Conservation (phyloP, 257 asterid species). For the Echium plantagineum region DNA sequence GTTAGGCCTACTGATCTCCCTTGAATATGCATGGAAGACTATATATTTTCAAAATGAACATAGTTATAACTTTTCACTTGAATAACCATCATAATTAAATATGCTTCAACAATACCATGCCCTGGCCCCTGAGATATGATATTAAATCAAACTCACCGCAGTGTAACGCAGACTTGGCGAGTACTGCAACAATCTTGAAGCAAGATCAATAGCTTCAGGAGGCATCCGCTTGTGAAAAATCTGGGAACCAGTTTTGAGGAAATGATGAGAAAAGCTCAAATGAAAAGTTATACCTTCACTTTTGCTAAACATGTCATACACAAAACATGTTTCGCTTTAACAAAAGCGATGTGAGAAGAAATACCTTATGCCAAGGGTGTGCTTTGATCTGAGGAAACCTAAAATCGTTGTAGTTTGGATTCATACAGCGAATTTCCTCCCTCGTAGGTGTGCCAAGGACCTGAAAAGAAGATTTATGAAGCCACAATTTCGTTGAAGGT, state of each 20-base stretch:
- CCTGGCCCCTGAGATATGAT: not conserved
- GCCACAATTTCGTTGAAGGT: constrained; percentile 2
- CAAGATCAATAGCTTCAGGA: constrained; percentile 93
- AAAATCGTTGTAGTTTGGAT: constrained; percentile 78
- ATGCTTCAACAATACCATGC: not conserved
- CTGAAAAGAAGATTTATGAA: constrained; percentile 26
- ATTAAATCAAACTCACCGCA: constrained; percentile 49
- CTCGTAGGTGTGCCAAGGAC: constrained; percentile 97
- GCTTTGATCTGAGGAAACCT: constrained; percentile 94
- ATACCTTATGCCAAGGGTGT: constrained; percentile 97
- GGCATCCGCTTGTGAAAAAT: constrained; percentile 95
- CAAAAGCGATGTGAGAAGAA: not conserved
- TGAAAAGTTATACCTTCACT: not conserved
- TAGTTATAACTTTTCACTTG: not conserved
- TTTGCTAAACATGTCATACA: not conserved
- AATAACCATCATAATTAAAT: not conserved
- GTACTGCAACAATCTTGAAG: constrained; percentile 88
- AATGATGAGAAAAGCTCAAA: not conserved
- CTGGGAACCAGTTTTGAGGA: constrained; percentile 21
- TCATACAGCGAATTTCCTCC: constrained; percentile 95
- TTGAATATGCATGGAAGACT: no score
- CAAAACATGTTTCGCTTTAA: not conserved
- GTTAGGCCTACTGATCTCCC: no score
- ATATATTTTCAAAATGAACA: no score
- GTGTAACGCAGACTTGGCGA: constrained; percentile 95